These are phyloP conservation scores for Lotmaria passim DNA, from an alignment of 208 protist species.

Conservation along the genomic window DNA sequence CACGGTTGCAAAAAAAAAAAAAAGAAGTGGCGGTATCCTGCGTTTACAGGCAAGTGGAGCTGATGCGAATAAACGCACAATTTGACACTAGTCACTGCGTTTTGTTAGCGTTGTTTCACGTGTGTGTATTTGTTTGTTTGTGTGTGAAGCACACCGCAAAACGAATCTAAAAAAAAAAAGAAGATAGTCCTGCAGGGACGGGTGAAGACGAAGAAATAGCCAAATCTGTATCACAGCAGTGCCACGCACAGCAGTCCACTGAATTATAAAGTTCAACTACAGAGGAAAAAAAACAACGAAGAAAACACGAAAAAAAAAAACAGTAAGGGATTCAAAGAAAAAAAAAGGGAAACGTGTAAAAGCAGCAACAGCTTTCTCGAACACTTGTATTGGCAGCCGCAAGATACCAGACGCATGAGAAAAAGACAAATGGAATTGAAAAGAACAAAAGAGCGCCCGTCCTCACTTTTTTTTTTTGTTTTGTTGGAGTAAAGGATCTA, in stretches of 20 bases:
- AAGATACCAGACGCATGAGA: too few relatives aligned
- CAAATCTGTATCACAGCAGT: not conserved
- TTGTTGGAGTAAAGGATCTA: not conserved
- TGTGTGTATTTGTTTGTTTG: slow-evolving; percentile 19
- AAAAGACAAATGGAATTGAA: not conserved
- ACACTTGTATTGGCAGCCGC: too few relatives aligned
- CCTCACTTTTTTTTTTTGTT: not conserved
- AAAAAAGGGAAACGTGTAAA: too few relatives aligned
- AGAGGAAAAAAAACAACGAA: not conserved
- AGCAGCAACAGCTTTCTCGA: too few relatives aligned
- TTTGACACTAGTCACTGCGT: not conserved
- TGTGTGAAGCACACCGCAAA: slow-evolving; percentile 3
- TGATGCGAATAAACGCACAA: too few relatives aligned
- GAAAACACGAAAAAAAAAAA: slow-evolving; percentile 13
- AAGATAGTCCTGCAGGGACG: not conserved
- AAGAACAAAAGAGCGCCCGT: not conserved
- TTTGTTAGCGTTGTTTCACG: not conserved
- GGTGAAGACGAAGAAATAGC: not conserved
- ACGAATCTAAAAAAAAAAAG: slow-evolving; percentile 15
- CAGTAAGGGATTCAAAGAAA: too few relatives aligned
- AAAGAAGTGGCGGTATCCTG: too few relatives aligned
- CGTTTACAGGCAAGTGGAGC: too few relatives aligned
- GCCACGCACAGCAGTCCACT: not conserved
- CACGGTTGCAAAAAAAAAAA: too few relatives aligned
- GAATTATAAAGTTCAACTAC: not conserved